These are phyloP conservation scores for Colletotrichum sp. DNA, from an alignment of 2,329 filamentous ascomycete species.

Conservation along the genomic window DNA sequence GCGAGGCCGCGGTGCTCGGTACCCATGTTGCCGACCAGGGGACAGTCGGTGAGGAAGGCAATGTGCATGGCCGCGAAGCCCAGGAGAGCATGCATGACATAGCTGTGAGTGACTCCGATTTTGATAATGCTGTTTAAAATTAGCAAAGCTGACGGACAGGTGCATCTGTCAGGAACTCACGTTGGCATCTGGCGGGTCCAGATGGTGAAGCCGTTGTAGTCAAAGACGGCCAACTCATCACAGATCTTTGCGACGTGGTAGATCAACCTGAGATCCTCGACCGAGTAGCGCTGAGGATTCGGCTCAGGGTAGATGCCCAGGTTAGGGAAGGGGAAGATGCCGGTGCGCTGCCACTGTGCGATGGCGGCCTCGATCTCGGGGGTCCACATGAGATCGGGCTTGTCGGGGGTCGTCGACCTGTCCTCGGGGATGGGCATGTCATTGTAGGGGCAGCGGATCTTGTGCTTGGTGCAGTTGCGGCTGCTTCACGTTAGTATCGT, in stretches of 20 bases:
- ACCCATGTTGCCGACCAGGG: conserved; percentile 84
- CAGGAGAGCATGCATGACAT: conserved; percentile 92
- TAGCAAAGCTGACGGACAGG: neutral
- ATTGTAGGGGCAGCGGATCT: conserved; percentile 98
- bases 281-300: conserved; percentile 73
- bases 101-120: conserved; percentile 80
- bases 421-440: conserved; percentile 76
- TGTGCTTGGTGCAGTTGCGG: conserved; percentile 98
- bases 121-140: conserved; percentile 69
- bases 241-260: conserved; percentile 90
- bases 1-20: conserved; percentile 89
- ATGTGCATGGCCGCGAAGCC: conserved; percentile 96
- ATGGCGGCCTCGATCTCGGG: conserved; percentile 84
- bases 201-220: conserved; percentile 83
- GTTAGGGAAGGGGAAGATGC: conserved; percentile 84
- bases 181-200: conserved; percentile 94
- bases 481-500: conserved; percentile 49
- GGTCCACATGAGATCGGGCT: conserved; percentile 81
- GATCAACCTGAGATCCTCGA: conserved; percentile 84
- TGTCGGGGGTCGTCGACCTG: conserved; percentile 64
- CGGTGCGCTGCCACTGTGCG: conserved; percentile 82
- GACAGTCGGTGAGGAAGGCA: conserved; percentile 85
- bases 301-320: conserved; percentile 78
- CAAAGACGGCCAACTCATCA: conserved; percentile 77
- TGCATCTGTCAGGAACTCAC: conserved; percentile 58